A percentile compares a stretch with the other conserved stretches of the same genome.
phyloP scores from a whole-genome alignment of 2,329 filamentous ascomycete species.

The Fusarium xyrophilum region DNA sequence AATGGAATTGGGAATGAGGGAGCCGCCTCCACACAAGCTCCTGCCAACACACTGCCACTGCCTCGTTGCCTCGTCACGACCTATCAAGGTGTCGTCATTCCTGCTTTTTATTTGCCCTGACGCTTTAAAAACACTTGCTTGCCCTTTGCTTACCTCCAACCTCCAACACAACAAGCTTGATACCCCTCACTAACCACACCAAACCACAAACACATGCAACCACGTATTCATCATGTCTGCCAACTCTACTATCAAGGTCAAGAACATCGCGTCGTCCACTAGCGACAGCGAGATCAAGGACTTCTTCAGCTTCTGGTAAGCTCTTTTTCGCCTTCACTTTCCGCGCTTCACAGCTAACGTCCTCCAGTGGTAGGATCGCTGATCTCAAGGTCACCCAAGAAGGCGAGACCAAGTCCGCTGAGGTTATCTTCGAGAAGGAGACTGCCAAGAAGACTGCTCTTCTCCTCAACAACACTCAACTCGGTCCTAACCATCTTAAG shows the following conservation, averaged over 20 bases:
- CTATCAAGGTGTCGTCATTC: conserved; percentile 33
- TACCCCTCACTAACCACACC: conserved; percentile 14
- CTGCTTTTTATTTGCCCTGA: conserved; percentile 2
- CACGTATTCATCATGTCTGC: conserved; percentile 57
- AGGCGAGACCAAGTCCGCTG: conserved; percentile 78
- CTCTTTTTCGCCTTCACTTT: background rate
- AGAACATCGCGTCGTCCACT: conserved; percentile 83
- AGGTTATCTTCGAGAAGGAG: conserved; percentile 96
- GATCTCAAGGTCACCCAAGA: conserved; percentile 75
- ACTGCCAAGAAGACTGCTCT: conserved; percentile 96
- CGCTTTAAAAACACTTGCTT: conserved; percentile 25
- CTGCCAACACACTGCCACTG: conserved; percentile 11
- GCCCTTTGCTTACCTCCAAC: background rate
- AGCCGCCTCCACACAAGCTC: conserved; percentile 15
- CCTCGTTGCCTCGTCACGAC: conserved; percentile 34
- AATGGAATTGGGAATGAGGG: background rate
- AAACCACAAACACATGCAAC: conserved; percentile 12
- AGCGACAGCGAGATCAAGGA: conserved; percentile 90
- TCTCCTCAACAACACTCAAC: conserved; percentile 94
- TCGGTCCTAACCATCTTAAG: conserved; percentile 84
- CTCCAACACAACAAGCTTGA: conserved; percentile 20
- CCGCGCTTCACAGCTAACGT: conserved; percentile 26
- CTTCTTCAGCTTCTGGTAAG: conserved; percentile 96
- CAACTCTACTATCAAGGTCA: conserved; percentile 78
- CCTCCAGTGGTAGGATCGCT: conserved; percentile 83